Evolutionary conservation across 108 stramenopile genomes (phyloP), one percentile per base, ranked within the genome.

Genomic region (Nitzschia inconspicua): DNA sequence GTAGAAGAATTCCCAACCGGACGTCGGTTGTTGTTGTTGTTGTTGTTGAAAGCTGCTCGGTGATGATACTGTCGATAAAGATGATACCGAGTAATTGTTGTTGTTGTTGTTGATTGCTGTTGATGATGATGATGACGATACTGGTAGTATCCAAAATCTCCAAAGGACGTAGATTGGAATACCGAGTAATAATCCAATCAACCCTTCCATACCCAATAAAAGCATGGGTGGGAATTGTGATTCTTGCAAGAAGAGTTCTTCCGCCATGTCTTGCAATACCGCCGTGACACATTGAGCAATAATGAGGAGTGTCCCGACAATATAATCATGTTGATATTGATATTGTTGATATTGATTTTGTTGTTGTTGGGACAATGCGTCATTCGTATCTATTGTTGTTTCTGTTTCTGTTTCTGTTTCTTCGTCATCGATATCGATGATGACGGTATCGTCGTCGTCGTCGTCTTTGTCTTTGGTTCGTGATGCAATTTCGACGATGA

Each of bases 161-260:
- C 53, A 23, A 0, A 64, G 18, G 1, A 49, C 20, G 60, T 66
- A 71, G 9, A 72, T 40, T 8, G 53, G 34, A 2, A 75, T 20
- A 34, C 59, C 73, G 39, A 79, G 20, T 7, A 47, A 3, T 4
- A 75, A 44, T 2, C 73, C 78, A 44, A 60, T 75, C 9, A 60
- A 39, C 13, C 78, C 78, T 40, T 75, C 74, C 69, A 68, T 46
- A 9, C 78, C 78, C 28, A 79, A 32, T 36, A 79, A 47, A 26
- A 63, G 57, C 10, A 55, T 60, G 2, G 78, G 57, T 4, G 78
- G 72, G 19, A 79, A 65, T 31, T 71, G 59, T 10, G 65, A 36
- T n/a, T 56, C 73, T 30, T 79, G 78, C 73, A 79, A 56, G 47
- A 79, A 79, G 30, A 79, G 28, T 59, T 75, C 78, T 41, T 75